These are phyloP conservation scores for Phaeosphaeria sp. DNA, from an alignment of 2,329 filamentous ascomycete genomes.

Conservation along the genomic window DNA sequence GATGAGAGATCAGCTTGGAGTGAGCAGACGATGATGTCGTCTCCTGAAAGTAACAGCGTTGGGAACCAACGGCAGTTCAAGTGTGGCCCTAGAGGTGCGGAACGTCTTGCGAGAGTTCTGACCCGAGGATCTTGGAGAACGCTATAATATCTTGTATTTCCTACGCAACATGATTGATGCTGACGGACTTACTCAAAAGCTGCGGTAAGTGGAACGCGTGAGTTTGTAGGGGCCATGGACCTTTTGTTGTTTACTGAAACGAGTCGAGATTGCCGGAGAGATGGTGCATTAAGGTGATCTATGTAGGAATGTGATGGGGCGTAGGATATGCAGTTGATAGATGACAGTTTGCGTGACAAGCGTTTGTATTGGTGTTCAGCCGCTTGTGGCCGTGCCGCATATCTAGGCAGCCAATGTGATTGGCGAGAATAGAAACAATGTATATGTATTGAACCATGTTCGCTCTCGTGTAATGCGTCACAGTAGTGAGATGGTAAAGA, in stretches of 20 bases:
- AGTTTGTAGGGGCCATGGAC: background rate
- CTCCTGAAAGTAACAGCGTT: no score
- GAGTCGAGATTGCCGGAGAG: background rate
- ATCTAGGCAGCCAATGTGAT: background rate
- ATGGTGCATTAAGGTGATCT: background rate
- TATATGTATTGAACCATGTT: background rate
- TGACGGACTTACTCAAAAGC: slow-evolving; percentile 1
- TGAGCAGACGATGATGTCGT: no score
- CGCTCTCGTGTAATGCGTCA: no score
- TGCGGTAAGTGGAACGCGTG: background rate
- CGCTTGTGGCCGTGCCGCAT: slow-evolving; percentile 3
- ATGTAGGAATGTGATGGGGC: background rate
- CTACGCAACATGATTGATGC: background rate
- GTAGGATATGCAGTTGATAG: background rate
- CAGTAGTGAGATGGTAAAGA: background rate
- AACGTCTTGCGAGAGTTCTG: no score
- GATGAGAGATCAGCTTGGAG: background rate
- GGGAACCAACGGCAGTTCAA: no score
- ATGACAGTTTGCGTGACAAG: background rate
- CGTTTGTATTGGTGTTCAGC: background rate
- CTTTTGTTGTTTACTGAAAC: background rate
- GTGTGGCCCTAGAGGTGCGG: no score
- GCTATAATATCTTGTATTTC: background rate
- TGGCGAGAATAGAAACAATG: background rate
- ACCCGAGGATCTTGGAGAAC: no score